Percentiles rank a stretch among this genome's conserved stretches.
These are phyloP conservation scores for Cokeromyces recurvatus DNA, from an alignment of 371 early-diverging fungal species.

Conservation along the genomic window DNA sequence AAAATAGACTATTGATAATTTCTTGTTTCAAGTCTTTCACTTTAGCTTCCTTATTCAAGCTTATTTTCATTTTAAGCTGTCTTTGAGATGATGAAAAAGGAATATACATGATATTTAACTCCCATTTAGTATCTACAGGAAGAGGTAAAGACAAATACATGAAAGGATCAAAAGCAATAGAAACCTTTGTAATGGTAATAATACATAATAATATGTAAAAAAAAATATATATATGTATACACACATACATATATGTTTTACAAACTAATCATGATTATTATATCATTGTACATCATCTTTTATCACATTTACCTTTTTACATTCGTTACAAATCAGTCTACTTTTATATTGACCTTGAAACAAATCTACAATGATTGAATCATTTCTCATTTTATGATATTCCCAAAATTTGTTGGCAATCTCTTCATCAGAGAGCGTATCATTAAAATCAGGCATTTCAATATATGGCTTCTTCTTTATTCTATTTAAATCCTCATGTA, in stretches of 20 bases:
- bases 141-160: conserved; percentile 51
- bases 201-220: conserved; percentile 57
- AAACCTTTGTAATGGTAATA: conserved; percentile 48
- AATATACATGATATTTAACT: conserved; percentile 34
- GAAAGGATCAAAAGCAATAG: conserved; percentile 60
- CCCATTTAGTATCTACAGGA: conserved; percentile 29
- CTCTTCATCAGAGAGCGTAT: conserved; percentile 14
- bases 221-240: conserved; percentile 49
- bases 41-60: conserved; percentile 40
- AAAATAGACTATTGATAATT: no score
- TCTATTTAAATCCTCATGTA: conserved; percentile 75
- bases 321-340: conserved; percentile 75
- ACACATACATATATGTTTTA: no score
- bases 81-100: conserved; percentile 30
- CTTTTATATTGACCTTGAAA: conserved; percentile 88
- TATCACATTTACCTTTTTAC: conserved; percentile 51
- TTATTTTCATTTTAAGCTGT: conserved; percentile 7
- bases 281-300: conserved; percentile 44
- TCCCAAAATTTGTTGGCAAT: conserved; percentile 66
- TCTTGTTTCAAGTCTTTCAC: conserved; percentile 34
- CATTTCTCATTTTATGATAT: conserved; percentile 70
- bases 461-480: conserved; percentile 60
- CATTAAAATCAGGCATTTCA: conserved; percentile 60
- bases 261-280: conserved; percentile 33
- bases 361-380: conserved; percentile 83